Evolutionary conservation across 2,329 filamentous ascomycete species (phyloP), one percentile per base, ranked within the genome.

Genomic region (Aureobasidium sp.): DNA sequence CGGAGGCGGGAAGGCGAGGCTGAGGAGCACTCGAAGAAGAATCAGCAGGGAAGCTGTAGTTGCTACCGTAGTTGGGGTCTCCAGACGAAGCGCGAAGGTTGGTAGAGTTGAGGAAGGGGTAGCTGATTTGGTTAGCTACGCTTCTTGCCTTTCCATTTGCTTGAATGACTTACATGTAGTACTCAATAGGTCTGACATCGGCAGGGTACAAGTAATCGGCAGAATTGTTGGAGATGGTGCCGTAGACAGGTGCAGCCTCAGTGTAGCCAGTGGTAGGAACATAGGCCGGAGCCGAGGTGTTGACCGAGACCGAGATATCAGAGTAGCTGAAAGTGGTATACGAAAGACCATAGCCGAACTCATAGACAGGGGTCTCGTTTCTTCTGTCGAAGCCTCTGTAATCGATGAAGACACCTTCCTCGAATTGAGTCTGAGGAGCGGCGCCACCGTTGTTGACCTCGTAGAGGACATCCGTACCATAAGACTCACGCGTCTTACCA

Each of bases 301-400:
- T 74, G 67, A 82, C 68, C 9, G 43, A 61, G 37, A 91, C 76
- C 34, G 79, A 73, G 37, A 94, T 75, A 71, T 89, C 79, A n/a
- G 87, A 84, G 77, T 91, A 91, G 60, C 83, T 74, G 70, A 95
- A 93, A 2, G 82, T 90, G 0, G 89, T 91, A 80, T 94, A 95
- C 3, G 85, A 89, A 13, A 95, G 78, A 62, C 91, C 91, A 69
- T 83, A 89, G 8, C 90, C 90, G 68, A 94, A 95, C 70, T 92
- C 89, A 74, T 87, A 94, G 65, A 89, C 83, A 1, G 90, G 89
- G 1, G 84, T 83, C 60, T 84, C 81, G 67, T 84, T 78, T 62
- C 81, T 26, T 32, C 52, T 46, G 36, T 62, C 60, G 59, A 94
- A 90, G 66, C 85, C 80, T 43, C 88, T 84, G 76, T 91, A 91